Evolutionary conservation across 2,329 filamentous ascomycete genomes (phyloP).

Genomic region (Raffaelea ambrosiae): DNA sequence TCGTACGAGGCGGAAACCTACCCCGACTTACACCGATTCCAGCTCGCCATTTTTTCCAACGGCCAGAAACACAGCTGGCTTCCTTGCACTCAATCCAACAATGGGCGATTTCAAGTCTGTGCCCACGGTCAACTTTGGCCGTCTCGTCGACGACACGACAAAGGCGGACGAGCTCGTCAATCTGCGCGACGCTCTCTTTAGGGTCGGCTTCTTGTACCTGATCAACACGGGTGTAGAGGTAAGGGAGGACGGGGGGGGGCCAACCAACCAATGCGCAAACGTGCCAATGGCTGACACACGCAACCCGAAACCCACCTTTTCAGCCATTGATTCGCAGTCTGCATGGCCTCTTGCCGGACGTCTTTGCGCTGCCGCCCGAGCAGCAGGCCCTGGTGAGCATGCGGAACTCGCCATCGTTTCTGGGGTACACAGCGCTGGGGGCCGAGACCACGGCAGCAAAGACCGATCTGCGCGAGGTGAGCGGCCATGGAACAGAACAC

Average conservation of each 20-base stretch:
- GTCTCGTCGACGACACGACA: slow-evolving; percentile 3
- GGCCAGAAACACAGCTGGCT: too few species aligned
- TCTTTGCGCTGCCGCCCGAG: slow-evolving; percentile 30
- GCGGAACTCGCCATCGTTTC: slow-evolving; percentile 48
- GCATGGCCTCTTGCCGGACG: slow-evolving; percentile 26
- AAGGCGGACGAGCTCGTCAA: slow-evolving; percentile 12
- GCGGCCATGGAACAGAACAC: too few species aligned
- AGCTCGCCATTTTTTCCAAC: too few species aligned
- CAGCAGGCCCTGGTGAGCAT: slow-evolving; percentile 33
- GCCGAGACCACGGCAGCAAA: slow-evolving; percentile 46
- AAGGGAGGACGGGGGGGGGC: neutral
- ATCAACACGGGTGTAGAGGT: slow-evolving; percentile 35
- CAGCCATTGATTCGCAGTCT: slow-evolving; percentile 25
- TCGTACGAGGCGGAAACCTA: too few species aligned
- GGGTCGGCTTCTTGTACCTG: slow-evolving; percentile 46
- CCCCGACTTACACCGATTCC: too few species aligned
- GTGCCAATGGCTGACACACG: neutral
- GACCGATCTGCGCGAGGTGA: slow-evolving; percentile 40
- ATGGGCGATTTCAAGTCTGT: slow-evolving; percentile 9
- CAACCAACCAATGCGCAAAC: too few species aligned
- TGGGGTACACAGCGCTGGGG: slow-evolving; percentile 49
- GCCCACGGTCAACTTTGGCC: slow-evolving; percentile 9
- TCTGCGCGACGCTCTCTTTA: slow-evolving; percentile 35
- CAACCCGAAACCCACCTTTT: too few species aligned
- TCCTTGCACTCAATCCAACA: too few species aligned